phyloP scores from a whole-genome alignment of 495 filamentous ascomycete genomes.

The Oidiodendron maius region DNA sequence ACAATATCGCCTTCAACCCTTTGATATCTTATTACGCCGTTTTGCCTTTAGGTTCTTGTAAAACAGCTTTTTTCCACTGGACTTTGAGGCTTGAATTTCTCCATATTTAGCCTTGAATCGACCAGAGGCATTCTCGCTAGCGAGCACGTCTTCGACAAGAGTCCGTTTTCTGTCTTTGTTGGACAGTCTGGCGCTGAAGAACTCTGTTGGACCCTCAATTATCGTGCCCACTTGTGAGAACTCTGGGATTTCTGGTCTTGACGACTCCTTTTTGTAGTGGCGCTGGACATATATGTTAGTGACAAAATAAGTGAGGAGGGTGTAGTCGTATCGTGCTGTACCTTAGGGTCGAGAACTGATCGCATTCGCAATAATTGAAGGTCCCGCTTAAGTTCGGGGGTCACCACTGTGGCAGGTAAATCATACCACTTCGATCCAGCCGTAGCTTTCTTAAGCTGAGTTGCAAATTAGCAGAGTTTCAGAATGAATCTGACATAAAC shows the following conservation, averaged over 20 bases:
- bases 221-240: conserved; percentile 87
- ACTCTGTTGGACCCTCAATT: conserved; percentile 85
- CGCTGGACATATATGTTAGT: not conserved
- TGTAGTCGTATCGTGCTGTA: conserved; percentile 21
- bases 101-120: conserved; percentile 67
- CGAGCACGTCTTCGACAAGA: conserved; percentile 83
- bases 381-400: conserved; percentile 79
- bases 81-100: conserved; percentile 60
- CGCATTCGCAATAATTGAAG: conserved; percentile 84
- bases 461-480: conserved; percentile 16
- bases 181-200: conserved; percentile 66
- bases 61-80: conserved; percentile 64
- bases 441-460: conserved; percentile 36
- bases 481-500: conserved; percentile 2
- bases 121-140: conserved; percentile 49
- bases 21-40: conserved; percentile 9
- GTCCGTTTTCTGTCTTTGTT: conserved; percentile 87
- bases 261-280: conserved; percentile 80
- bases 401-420: conserved; percentile 75
- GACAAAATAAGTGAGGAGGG: not conserved
- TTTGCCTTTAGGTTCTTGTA: conserved; percentile 58
- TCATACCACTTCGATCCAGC: conserved; percentile 72
- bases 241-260: conserved; percentile 59
- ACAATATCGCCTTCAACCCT: conserved; percentile 1
- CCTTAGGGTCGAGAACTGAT: conserved; percentile 79